Conservation (phyloP, 306 rosid species). For the Lagenaria siceraria region DNA sequence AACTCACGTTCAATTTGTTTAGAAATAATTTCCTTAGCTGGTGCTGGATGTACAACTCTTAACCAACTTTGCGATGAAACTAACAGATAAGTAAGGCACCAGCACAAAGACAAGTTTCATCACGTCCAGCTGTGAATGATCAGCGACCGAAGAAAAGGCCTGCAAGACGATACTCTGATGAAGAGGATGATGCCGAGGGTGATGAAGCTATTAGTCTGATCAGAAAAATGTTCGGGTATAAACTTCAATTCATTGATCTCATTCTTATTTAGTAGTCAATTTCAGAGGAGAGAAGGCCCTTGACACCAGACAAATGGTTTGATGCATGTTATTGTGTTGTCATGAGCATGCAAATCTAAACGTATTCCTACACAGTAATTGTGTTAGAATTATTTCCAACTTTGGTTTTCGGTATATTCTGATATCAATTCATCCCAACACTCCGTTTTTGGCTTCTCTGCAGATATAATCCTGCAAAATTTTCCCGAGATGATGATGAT, state of each 20-base stretch:
- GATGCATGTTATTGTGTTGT: background rate
- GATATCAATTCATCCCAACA: background rate
- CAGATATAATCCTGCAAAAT: slow-evolving; percentile 55
- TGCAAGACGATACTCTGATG: slow-evolving; percentile 26
- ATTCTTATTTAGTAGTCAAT: background rate
- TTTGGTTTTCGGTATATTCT: background rate
- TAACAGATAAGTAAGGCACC: slow-evolving; percentile 45
- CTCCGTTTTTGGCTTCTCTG: background rate
- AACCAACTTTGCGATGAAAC: slow-evolving; percentile 12
- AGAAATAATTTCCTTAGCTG: background rate
- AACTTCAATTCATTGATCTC: background rate
- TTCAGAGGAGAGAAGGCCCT: background rate
- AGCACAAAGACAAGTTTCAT: slow-evolving; percentile 29
- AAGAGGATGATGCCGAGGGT: slow-evolving; percentile 27
- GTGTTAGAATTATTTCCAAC: background rate
- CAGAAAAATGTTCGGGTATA: slow-evolving; percentile 55
- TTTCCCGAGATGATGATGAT: slow-evolving; percentile 35
- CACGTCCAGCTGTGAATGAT: slow-evolving; percentile 21
- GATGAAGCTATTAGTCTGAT: slow-evolving; percentile 35
- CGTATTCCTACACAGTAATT: background rate
- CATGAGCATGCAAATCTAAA: background rate
- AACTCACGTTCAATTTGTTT: background rate
- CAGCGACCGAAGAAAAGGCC: slow-evolving; percentile 53
- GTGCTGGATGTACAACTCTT: slow-evolving; percentile 1
- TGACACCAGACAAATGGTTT: background rate